Conservation (phyloP, 495 filamentous ascomycete species). For the Chaetomidium leptoderma region DNA sequence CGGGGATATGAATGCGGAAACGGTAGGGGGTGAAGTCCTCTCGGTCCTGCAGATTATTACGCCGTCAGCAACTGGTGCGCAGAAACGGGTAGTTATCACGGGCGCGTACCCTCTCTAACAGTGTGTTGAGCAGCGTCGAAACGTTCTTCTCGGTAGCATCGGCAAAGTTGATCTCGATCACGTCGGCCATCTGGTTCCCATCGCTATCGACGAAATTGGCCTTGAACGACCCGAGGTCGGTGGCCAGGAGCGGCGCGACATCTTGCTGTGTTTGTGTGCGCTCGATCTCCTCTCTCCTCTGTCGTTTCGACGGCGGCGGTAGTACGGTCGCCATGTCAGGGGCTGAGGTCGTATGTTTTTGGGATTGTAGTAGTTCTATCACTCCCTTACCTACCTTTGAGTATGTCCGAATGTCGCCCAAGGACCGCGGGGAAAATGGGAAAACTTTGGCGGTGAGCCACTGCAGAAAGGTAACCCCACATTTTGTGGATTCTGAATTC, state of each 20-base stretch:
- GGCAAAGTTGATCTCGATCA: constrained; percentile 75
- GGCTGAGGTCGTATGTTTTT: no score
- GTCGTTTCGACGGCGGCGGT: constrained; percentile 88
- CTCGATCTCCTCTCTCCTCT: constrained; percentile 70
- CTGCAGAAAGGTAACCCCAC: constrained; percentile 24
- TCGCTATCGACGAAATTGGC: constrained; percentile 85
- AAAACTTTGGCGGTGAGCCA: constrained; percentile 33
- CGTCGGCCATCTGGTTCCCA: constrained; percentile 56
- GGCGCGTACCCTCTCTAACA: constrained; percentile 70
- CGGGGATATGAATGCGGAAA: constrained; percentile 66
- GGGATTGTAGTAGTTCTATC: neutral
- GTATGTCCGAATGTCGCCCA: no score
- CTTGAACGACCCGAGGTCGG: constrained; percentile 72
- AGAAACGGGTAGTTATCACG: neutral
- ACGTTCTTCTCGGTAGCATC: constrained; percentile 88
- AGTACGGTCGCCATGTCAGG: constrained; percentile 85
- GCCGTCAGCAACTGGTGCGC: neutral
- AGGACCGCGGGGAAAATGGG: neutral
- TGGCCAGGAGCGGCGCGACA: constrained; percentile 60
- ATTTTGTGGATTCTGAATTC: no score
- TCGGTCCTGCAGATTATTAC: constrained; percentile 45
- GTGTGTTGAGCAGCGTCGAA: constrained; percentile 81
- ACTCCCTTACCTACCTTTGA: no score
- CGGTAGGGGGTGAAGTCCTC: constrained; percentile 83
- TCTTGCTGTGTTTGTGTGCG: constrained; percentile 72